Evolutionary conservation across 306 rosid species (phyloP), one percentile per base, ranked within the genome.

Genomic region (Delonix regia): DNA sequence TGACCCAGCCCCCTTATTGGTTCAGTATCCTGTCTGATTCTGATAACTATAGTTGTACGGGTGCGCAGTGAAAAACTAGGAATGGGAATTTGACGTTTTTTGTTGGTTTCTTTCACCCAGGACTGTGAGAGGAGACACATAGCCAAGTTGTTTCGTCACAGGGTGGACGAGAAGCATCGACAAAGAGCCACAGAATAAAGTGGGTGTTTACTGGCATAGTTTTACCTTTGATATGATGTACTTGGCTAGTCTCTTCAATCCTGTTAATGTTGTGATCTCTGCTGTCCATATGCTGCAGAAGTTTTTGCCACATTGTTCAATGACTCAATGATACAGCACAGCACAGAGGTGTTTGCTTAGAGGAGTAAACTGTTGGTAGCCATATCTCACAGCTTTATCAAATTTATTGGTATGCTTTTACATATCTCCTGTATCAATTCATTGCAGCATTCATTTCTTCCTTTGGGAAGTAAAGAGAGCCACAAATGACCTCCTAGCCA

Each of bases 111-210:
- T 18, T 74, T 16, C 36, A 19, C 44, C 53, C 91, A 95, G 98
- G 99, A 95, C 59, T 95, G 98, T 22, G 99, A 95, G 82, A 89
- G 99, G 84, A 89, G 99, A 85, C 77, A 88, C 85, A 92, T 92
- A 70, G 96, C 99, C 14, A 95, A 95, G 85, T 85, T 95, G 81
- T 95, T 88, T 81, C 99, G 77, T 56, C 99, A 95, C 86, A 92
- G 99, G 76, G 44, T 83, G 42, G 89, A 91, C 7, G 97, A 94
- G 84, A 95, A 85, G 88, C 83, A 81, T 44, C 84, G 10, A 67
- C 68, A 51, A 42, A 79, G 63, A 47, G 78, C 72, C 69, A 80
- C 69, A 0, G 82, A 82, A 80, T 88, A 78, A 85, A 73, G 53
- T 68, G 24, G 80, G 63, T 45, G 82, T 56, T 60, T 8, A 4